Conservation (phyloP, 2,329 filamentous ascomycete genomes). For the Biscogniauxia mediterranea region DNA sequence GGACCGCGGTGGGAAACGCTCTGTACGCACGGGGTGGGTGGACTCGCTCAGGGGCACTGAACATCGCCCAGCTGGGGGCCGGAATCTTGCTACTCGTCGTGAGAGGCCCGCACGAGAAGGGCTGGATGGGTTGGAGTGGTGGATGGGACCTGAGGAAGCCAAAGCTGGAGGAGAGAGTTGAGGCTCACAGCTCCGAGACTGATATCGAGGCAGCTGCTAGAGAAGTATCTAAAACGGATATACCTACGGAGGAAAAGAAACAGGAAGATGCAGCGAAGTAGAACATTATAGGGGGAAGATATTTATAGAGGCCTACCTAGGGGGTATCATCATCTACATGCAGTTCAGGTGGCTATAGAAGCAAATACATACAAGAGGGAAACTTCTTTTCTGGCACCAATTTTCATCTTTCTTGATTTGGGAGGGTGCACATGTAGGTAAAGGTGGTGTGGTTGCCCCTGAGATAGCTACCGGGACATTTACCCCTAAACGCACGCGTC, state of each 20-base stretch:
- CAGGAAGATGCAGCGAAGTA: neutral
- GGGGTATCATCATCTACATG: neutral
- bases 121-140: constrained; percentile 34
- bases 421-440: no score
- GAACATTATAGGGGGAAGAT: no score
- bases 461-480: no score
- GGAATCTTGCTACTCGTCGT: constrained; percentile 24
- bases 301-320: neutral
- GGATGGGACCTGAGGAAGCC: constrained; percentile 28
- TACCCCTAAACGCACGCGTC: no score
- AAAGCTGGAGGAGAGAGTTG: constrained; percentile 11
- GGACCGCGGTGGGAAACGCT: constrained; percentile 32
- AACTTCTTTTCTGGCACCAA: neutral
- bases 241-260: constrained; percentile 9
- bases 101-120: constrained; percentile 31
- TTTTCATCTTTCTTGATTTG: neutral
- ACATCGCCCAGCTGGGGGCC: constrained; percentile 29
- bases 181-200: neutral
- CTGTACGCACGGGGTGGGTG: constrained; percentile 34
- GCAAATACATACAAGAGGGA: neutral
- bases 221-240: neutral
- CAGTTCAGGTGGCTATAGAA: neutral
- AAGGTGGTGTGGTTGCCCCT: no score
- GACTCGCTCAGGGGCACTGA: constrained; percentile 31
- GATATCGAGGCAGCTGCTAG: constrained; percentile 16